Conservation (phyloP, 164 flowering plant species). For the Cinnamomum micranthum region DNA sequence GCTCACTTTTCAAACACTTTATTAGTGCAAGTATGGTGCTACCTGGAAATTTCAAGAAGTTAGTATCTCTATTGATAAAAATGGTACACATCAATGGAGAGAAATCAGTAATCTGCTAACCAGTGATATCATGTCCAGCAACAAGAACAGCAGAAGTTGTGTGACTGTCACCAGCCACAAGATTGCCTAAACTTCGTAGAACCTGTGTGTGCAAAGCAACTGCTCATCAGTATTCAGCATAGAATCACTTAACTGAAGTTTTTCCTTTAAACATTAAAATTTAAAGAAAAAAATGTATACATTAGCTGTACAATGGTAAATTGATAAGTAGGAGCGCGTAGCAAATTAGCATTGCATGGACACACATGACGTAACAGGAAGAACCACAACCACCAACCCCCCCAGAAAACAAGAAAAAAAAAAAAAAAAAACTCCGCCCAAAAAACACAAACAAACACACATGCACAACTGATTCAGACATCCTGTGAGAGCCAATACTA, state of each 20-base stretch:
- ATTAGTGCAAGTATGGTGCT: constrained; percentile 48
- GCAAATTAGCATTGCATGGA: background rate
- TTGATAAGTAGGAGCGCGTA: no score
- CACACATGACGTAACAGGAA: background rate
- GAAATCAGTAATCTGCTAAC: constrained; percentile 24
- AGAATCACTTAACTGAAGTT: constrained; percentile 1
- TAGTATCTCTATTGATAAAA: constrained; percentile 3
- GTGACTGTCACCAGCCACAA: constrained; percentile 73
- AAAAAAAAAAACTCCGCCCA: no score
- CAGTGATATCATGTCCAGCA: constrained; percentile 69
- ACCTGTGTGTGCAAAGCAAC: constrained; percentile 37
- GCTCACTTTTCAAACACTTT: constrained; percentile 86
- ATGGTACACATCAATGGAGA: background rate
- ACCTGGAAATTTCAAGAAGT: constrained; percentile 36
- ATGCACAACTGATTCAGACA: no score
- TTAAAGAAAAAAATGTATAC: background rate
- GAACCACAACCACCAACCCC: no score
- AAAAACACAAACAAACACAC: no score
- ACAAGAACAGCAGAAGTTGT: constrained; percentile 44
- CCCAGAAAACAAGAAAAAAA: no score
- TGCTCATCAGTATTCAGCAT: background rate
- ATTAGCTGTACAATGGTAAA: background rate
- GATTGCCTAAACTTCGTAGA: constrained; percentile 85
- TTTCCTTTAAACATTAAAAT: no score
- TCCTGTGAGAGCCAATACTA: no score